Evolutionary conservation across 176 grass and related monocot species (phyloP), one percentile per base, ranked within the genome.

Genomic region (Avena insularis): DNA sequence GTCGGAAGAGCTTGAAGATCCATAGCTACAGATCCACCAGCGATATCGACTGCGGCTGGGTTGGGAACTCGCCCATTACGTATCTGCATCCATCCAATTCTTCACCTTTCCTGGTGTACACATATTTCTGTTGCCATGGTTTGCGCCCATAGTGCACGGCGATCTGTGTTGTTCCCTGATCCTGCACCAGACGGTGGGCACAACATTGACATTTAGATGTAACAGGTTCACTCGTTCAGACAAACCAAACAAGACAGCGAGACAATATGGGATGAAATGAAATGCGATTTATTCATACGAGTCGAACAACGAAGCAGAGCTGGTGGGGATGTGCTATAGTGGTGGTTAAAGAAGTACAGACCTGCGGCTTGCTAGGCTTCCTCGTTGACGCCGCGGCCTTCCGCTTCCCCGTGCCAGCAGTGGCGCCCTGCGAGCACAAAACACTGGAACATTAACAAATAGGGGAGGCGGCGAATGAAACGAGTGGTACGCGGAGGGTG

Each of bases 1-100:
- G 69, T 11, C 69, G 69, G 40, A 72, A 72, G 35, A 47, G 40
- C 40, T 72, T 72, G 10, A 72, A 72, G 40, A 72, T 21, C 69
- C 69, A 74, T n/a, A 74, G 71, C 45, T 74, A 20, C 5, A 46
- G 17, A 73, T 73, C 70, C 43, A 46, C 43, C 1, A 73, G 2
- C 0, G 70, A 47, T 43, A 73, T 73, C 5, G 5, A 21, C 43
- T 46, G 40, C 10, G 70, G 43, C 70, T 73, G 10, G 14, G 33
- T 35, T 19, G 70, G 43, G 9, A 73, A 43, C 43, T 48, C 43
- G 10, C 19, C 43, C 19, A 48, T 12, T 23, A 73, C 0, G 40
- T 48, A 38, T 1, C 0, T 45, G 70, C 70, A 73, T 46, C 11
- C 38, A 23, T 47, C 40, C 68, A 71, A 4, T 10, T n/a, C 65